Conservation (phyloP, 192 early-diverging fungal genomes). For the Linnemannia hyalina region DNA sequence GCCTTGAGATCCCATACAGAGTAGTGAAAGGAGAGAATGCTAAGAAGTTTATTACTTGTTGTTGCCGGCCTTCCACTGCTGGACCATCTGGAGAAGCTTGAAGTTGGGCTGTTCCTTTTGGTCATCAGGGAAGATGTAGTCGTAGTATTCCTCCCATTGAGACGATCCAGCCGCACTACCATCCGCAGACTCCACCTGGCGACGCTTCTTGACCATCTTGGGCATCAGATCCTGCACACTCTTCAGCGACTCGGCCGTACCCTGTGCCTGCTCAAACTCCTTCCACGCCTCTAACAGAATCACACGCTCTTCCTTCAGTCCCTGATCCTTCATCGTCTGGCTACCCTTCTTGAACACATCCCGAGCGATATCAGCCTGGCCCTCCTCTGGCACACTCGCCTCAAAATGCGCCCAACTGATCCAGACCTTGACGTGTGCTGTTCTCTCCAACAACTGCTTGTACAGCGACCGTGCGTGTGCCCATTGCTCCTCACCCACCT, state of each 20-base stretch:
- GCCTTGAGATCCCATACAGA: neutral
- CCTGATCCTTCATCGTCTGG: constrained; percentile 74
- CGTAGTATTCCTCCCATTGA: constrained; percentile 97
- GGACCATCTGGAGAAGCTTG: constrained; percentile 93
- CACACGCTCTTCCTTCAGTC: constrained; percentile 89
- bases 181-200: constrained; percentile 71
- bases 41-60: neutral
- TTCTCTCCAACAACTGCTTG: constrained; percentile 84
- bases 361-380: constrained; percentile 70
- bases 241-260: constrained; percentile 65
- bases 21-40: neutral
- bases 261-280: constrained; percentile 81
- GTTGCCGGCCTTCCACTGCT: constrained; percentile 77
- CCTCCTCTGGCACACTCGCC: constrained; percentile 70
- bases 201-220: constrained; percentile 90
- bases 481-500: constrained; percentile 87
- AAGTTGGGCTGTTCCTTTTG: constrained; percentile 87
- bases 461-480: constrained; percentile 85
- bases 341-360: constrained; percentile 84
- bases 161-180: constrained; percentile 57
- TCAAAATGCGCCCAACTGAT: constrained; percentile 96
- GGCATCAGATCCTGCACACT: constrained; percentile 85
- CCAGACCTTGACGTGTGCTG: constrained; percentile 97
- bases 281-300: constrained; percentile 94
- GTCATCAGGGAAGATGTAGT: constrained; percentile 99